Evolutionary conservation across 768 basidiomycete genomes (phyloP), one percentile per base, ranked within the genome.

Genomic region (Leucosporidium creatinivorum): DNA sequence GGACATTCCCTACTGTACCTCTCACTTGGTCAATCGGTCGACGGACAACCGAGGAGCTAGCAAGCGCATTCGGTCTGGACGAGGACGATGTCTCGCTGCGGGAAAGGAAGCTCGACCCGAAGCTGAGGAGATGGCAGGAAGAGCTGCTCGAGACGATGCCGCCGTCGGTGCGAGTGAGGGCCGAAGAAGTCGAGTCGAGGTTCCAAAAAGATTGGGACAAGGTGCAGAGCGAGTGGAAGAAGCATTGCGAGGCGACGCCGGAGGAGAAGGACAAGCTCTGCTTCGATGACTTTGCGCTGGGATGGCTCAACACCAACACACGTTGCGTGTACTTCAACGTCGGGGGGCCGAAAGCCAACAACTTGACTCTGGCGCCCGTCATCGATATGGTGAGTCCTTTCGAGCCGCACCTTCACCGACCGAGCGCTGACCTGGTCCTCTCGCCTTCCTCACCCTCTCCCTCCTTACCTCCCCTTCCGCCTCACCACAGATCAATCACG

Each of bases 271-370:
- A 65, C 18, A 54, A 66, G 8, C 58, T 69, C 13, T 50, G 75
- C 13, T 74, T 74, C n/a, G 77, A 75, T 47, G 83, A 86, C 73
- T 89, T 85, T 71, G 77, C 90, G 4, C 96, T 93, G 91, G 91
- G 84, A 1, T 98, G 93, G 93, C 82, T 97, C 15, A 93, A 87
- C 75, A 91, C 96, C 65, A 98, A 98, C 77, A 97, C 93, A 8
- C 85, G 94, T 58, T 92, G 89, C 76, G 84, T 97, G 26, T 92
- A 85, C 77, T 84, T 85, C 76, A 86, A 83, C 67, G 77, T 86
- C 52, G 78, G 23, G 18, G 80, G 78, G 58, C 81, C 82, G 17
- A 81, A 86, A 73, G 81, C 84, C 33, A 84, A 91, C 76, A 93
- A 94, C 75, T 79, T 93, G 67, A 89, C 92, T 0, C 81, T 98